Percentiles rank a stretch among this genome's conserved stretches.
Conservation (phyloP, 2,329 filamentous ascomycete genomes). For the Diaporthe humulicola region DNA sequence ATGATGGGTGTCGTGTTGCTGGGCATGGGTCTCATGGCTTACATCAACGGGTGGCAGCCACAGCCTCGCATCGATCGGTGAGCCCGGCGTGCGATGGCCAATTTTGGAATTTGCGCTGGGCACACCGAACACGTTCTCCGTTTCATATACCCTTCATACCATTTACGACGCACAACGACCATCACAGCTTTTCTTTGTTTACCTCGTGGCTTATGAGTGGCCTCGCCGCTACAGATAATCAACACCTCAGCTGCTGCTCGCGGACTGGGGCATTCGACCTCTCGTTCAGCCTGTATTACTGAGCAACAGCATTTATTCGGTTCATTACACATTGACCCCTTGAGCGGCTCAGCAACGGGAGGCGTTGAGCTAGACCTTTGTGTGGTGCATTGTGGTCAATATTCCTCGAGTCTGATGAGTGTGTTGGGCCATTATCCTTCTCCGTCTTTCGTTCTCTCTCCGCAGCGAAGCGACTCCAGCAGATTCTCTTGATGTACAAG, state of each 20-base stretch:
- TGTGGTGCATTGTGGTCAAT: not conserved
- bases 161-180: slow-evolving; percentile 31
- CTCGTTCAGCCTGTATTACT: slow-evolving; percentile 30
- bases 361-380: slow-evolving; percentile 5
- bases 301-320: slow-evolving; percentile 18
- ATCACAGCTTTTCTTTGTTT: slow-evolving; percentile 22
- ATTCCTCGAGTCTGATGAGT: not conserved
- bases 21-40: slow-evolving; percentile 87
- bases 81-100: slow-evolving; percentile 25
- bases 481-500: slow-evolving; percentile 20
- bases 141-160: slow-evolving; percentile 36
- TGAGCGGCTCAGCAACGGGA: slow-evolving; percentile 14
- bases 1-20: slow-evolving; percentile 86
- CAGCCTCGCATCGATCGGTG: slow-evolving; percentile 54
- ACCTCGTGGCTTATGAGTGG: not conserved
- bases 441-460: slow-evolving; percentile 5
- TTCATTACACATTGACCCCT: not conserved
- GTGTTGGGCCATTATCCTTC: not conserved
- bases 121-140: slow-evolving; percentile 23
- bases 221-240: slow-evolving; percentile 1
- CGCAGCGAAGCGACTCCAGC: slow-evolving; percentile 16
- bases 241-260: not conserved
- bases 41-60: slow-evolving; percentile 84
- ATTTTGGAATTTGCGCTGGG: not conserved
- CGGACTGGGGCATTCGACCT: not conserved